Base-by-base conservation (phyloP, 768 basidiomycete genomes). In the Clitopilus hobsonii region DNA sequence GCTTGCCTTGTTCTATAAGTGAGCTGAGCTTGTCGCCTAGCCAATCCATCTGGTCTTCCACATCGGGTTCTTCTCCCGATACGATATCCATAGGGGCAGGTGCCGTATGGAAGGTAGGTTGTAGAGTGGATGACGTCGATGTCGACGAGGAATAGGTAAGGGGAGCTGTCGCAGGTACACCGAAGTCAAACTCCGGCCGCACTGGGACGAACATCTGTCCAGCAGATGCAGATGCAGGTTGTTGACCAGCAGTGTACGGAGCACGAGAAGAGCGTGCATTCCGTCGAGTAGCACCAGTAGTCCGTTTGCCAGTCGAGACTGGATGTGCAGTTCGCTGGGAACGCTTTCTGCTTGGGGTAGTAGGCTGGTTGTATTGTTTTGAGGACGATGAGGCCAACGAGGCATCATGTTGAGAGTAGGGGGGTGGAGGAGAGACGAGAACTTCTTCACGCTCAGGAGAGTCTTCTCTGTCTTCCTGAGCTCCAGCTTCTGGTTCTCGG, bases 1-100 rank as follows among this genome's bases (percentile, higher is more conserved):
- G 83, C 64, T 88, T 84, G 14, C 91, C 91, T 61, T 93, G 84
- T 62, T 84, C 82, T 59, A 94, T 93, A 51, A 93, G 80, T 56
- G 70, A 71, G 24, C 81, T 68, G 26, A 94, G 78, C 59, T 81
- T 83, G 58, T 81, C 84, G 18, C 88, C 86, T 56, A 92, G 87
- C 88, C 88, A 90, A 60, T 90, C 88, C 87, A 92, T 91, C 78
- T 91, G 62, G n/a, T 6, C 41, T 20, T 45, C 41, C 5, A 45
- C 41, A 45, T 45, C 41, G 11, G 41, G 18, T 45, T 45, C 41
- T 20, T 45, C 41, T 23, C 10, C 41, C 10, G 41, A 52, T 23
- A 14, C 13, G 13, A 18, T 45, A 45, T 45, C 22, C 5, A 23
- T 10, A 23, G 4, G 22, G n/a, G 41, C 22, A 45, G 41, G 41